A percentile compares a stretch with the other conserved stretches of the same genome.
These are phyloP conservation scores for Phyllostachys edulis DNA, from an alignment of 176 grass and related monocot genomes.

Conservation along the genomic window DNA sequence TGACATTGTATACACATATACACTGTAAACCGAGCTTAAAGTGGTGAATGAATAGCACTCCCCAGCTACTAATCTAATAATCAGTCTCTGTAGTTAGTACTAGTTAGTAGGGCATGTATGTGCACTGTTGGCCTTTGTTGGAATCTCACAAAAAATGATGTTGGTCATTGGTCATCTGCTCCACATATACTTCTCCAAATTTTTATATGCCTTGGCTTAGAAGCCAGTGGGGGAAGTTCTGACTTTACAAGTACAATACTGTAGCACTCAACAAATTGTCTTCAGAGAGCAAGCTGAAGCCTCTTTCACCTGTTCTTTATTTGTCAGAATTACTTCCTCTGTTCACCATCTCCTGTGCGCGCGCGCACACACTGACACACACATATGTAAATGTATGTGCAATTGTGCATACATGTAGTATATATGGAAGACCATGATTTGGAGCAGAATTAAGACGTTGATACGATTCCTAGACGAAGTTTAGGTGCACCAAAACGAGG, in stretches of 20 bases:
- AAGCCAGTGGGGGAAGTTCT: not conserved
- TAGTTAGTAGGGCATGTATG: not conserved
- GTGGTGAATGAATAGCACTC: not conserved
- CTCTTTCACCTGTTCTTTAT: not conserved
- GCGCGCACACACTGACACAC: too few relatives aligned
- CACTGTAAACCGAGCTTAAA: not conserved
- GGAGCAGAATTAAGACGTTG: not conserved
- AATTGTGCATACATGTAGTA: not conserved
- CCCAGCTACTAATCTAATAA: constrained; percentile 1
- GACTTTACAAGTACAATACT: not conserved
- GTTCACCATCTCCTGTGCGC: not conserved
- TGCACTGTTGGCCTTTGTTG: not conserved
- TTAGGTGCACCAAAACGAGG: constrained; percentile 49
- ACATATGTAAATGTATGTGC: not conserved
- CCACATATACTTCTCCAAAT: not conserved
- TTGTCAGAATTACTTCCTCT: not conserved
- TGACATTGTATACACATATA: not conserved
- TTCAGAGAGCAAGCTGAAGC: not conserved
- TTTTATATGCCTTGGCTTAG: not conserved
- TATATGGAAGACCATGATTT: not conserved
- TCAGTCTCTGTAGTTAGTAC: not conserved
- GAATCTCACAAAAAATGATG: constrained; percentile 9
- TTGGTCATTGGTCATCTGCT: constrained; percentile 31
- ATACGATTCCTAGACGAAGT: constrained; percentile 7
- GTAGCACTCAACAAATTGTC: not conserved